Conservation (phyloP, 805 yeast species). For the Candida sanyiensis region DNA sequence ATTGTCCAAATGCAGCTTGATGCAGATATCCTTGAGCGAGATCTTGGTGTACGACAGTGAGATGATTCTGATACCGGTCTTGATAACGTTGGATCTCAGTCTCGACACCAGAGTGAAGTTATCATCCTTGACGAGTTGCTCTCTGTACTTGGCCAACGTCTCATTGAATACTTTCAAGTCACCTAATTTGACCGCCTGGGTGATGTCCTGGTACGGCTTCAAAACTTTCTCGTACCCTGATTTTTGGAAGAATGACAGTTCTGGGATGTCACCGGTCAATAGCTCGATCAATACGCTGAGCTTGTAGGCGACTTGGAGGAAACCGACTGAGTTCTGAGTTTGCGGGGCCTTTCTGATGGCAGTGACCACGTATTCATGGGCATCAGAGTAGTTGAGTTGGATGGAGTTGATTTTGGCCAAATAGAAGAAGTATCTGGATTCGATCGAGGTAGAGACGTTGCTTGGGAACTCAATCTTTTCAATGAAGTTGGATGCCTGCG, state of each 20-base stretch:
- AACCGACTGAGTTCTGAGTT: constrained; percentile 77
- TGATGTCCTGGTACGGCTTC: constrained; percentile 77
- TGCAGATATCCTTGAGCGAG: constrained; percentile 88
- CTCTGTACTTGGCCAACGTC: constrained; percentile 58
- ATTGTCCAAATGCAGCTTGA: constrained; percentile 83
- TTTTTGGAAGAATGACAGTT: constrained; percentile 72
- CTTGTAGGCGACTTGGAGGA: constrained; percentile 84
- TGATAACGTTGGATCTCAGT: constrained; percentile 93
- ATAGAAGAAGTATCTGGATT: constrained; percentile 88
- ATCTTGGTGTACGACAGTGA: constrained; percentile 87
- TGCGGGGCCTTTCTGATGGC: constrained; percentile 97
- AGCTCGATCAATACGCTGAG: constrained; percentile 83
- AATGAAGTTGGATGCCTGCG: constrained; percentile 83
- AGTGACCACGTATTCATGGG: constrained; percentile 85
- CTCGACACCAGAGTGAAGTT: constrained; percentile 81
- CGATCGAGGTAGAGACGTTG: constrained; percentile 77
- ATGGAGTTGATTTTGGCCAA: constrained; percentile 86
- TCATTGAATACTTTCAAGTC: constrained; percentile 77
- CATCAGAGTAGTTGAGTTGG: constrained; percentile 87
- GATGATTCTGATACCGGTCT: constrained; percentile 93
- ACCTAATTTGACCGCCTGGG: constrained; percentile 89
- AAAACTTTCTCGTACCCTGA: constrained; percentile 52
- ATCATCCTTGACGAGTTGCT: constrained; percentile 63
- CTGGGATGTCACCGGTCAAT: constrained; percentile 96
- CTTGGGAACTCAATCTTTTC: constrained; percentile 87